A percentile compares a stretch with the other conserved stretches of the same genome.
These are phyloP conservation scores for Epichloe bromicola DNA, from an alignment of 2,329 filamentous ascomycete genomes.

Conservation along the genomic window DNA sequence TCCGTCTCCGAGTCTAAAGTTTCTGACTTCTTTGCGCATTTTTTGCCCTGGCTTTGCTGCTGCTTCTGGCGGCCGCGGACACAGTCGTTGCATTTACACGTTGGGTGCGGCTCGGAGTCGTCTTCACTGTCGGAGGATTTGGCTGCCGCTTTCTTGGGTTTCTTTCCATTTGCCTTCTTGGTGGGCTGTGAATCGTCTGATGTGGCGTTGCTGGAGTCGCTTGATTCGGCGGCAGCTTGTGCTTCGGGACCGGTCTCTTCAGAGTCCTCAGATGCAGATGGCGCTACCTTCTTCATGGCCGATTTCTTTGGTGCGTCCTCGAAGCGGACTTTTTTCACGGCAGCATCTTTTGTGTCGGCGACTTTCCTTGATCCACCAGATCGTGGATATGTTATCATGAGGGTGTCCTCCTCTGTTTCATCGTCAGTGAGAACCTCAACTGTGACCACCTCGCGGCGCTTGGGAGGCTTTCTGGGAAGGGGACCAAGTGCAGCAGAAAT, in stretches of 20 bases:
- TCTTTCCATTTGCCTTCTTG: constrained; percentile 11
- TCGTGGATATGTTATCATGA: constrained; percentile 36
- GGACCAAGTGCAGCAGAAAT: constrained; percentile 18
- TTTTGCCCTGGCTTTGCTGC: constrained; percentile 4
- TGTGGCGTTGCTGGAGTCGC: constrained; percentile 9
- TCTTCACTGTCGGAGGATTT: constrained; percentile 14
- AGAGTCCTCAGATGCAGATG: constrained; percentile 10
- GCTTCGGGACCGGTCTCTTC: constrained; percentile 12
- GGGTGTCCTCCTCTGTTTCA: constrained; percentile 34
- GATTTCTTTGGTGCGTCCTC: constrained; percentile 21
- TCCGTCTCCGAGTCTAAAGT: constrained; percentile 1
- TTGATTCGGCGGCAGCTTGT: constrained; percentile 7
- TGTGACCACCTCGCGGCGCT: constrained; percentile 20
- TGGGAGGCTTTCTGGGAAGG: constrained; percentile 13
- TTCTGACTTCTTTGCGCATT: constrained; percentile 4
- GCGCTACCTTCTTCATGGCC: constrained; percentile 21
- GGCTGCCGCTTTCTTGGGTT: constrained; percentile 5
- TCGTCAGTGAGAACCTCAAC: constrained; percentile 38
- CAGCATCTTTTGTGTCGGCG: constrained; percentile 2
- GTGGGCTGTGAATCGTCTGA: constrained; percentile 7
- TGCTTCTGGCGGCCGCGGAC: constrained; percentile 9
- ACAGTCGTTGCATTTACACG: constrained; percentile 16
- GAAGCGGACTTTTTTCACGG: constrained; percentile 32
- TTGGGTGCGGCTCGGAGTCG: constrained; percentile 22
- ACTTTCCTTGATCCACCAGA: constrained; percentile 10